phyloP scores from a whole-genome alignment of 495 filamentous ascomycete species.

The Penicillium nucicola region DNA sequence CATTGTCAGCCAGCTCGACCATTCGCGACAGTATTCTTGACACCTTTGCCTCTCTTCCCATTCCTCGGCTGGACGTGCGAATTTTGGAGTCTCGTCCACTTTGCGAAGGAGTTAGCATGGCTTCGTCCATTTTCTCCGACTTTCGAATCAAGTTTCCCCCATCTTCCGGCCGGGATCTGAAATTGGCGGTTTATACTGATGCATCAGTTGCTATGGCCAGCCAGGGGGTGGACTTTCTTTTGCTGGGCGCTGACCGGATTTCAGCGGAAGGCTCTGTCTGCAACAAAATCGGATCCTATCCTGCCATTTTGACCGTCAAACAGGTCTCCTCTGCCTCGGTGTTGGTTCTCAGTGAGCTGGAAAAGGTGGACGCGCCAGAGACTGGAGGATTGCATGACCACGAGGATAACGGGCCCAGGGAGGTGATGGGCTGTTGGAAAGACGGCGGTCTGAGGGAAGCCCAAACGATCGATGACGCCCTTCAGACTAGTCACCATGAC shows the following conservation, averaged over 20 bases:
- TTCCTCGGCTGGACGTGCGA: constrained; percentile 47
- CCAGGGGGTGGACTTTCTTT: constrained; percentile 44
- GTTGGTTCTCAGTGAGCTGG: constrained; percentile 53
- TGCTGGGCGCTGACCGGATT: constrained; percentile 64
- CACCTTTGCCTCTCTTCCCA: constrained; percentile 20
- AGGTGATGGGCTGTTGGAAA: constrained; percentile 48
- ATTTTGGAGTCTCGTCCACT: constrained; percentile 65
- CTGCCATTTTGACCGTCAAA: constrained; percentile 49
- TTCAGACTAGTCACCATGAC: neutral
- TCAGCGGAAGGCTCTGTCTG: constrained; percentile 49
- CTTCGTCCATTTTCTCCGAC: constrained; percentile 39
- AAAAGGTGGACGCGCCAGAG: constrained; percentile 55
- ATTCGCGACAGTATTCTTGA: constrained; percentile 45
- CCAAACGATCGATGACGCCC: constrained; percentile 13
- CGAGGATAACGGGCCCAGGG: constrained; percentile 47
- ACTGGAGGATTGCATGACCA: constrained; percentile 28
- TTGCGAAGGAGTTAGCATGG: constrained; percentile 60
- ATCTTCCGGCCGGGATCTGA: constrained; percentile 14
- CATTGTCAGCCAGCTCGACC: constrained; percentile 59
- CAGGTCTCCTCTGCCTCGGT: constrained; percentile 40
- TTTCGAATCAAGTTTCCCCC: constrained; percentile 21
- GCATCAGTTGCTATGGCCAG: constrained; percentile 55
- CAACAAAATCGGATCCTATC: constrained; percentile 65
- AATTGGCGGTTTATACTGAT: constrained; percentile 56
- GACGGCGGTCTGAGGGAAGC: constrained; percentile 21